Percentiles rank a stretch among this genome's conserved stretches.
Conservation (phyloP, 768 basidiomycete genomes). For the Fibroporia radiculosa region DNA sequence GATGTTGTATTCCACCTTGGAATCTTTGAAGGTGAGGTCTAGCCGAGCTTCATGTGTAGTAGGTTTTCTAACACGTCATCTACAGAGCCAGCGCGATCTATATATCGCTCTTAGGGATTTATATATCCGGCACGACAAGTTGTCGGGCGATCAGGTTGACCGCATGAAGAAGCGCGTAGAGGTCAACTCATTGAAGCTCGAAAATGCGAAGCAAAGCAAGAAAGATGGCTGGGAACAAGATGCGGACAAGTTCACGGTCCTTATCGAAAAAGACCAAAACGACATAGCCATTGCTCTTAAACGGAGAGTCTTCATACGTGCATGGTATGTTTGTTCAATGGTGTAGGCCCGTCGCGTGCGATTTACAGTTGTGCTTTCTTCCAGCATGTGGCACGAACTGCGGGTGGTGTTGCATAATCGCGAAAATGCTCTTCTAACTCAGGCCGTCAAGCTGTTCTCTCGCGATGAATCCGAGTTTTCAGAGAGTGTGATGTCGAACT, state of each 20-base stretch:
- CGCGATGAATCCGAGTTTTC: constrained; percentile 66
- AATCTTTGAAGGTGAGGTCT: constrained; percentile 62
- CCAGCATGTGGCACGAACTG: constrained; percentile 93
- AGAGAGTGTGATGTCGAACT: constrained; percentile 57
- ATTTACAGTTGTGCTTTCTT: neutral
- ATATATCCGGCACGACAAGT: constrained; percentile 80
- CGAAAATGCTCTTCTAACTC: constrained; percentile 75
- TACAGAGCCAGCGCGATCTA: constrained; percentile 71
- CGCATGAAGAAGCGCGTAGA: constrained; percentile 84
- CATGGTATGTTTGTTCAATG: constrained; percentile 46
- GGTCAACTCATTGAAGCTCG: constrained; percentile 63
- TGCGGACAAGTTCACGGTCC: constrained; percentile 60
- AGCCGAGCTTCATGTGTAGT: no score
- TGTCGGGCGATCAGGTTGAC: constrained; percentile 85
- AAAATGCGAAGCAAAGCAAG: constrained; percentile 56
- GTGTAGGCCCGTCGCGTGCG: neutral
- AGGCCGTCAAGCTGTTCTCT: constrained; percentile 65
- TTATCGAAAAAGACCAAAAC: constrained; percentile 82
- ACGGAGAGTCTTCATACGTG: constrained; percentile 80
- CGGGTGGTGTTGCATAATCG: constrained; percentile 86
- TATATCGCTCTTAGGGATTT: constrained; percentile 84
- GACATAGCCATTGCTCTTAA: constrained; percentile 67
- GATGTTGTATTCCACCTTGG: constrained; percentile 61
- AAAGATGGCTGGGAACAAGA: constrained; percentile 87
- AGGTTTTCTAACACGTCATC: constrained; percentile 3